Percentiles rank a stretch among this genome's conserved stretches.
Evolutionary conservation across 164 flowering plant species (phyloP).

Genomic region (Berberis vulgaris): DNA sequence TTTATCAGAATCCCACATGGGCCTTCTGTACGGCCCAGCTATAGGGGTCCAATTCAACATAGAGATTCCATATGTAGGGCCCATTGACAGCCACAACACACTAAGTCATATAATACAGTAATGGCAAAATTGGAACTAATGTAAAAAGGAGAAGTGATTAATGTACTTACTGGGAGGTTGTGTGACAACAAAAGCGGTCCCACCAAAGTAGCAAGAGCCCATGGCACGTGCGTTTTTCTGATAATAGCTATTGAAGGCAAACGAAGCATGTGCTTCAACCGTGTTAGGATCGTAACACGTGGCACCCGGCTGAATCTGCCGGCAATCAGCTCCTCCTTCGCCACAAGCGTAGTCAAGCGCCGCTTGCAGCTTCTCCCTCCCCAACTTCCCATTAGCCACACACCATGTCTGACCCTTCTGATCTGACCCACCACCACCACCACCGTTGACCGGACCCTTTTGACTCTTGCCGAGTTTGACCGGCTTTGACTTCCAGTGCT

Average conservation of each 20-base stretch:
- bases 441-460: constrained; percentile 7
- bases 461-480: constrained; percentile 21
- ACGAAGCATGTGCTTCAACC: constrained; percentile 71
- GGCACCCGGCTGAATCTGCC: constrained; percentile 57
- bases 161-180: constrained; percentile 55
- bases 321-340: constrained; percentile 75
- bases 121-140: neutral
- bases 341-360: constrained; percentile 88
- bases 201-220: constrained; percentile 72
- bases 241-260: constrained; percentile 80
- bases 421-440: constrained; percentile 46
- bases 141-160: neutral
- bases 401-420: constrained; percentile 64
- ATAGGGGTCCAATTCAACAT: no score
- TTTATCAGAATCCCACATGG: no score
- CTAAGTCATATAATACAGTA: no score
- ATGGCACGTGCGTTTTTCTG: constrained; percentile 44
- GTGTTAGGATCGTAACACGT: constrained; percentile 65
- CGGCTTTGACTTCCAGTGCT: neutral
- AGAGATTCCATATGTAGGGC: no score
- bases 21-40: no score
- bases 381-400: constrained; percentile 54
- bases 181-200: constrained; percentile 66
- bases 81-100: no score
- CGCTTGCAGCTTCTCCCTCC: constrained; percentile 40